Evolutionary conservation across 306 rosid species (phyloP).

Genomic region (Quillaja saponaria): DNA sequence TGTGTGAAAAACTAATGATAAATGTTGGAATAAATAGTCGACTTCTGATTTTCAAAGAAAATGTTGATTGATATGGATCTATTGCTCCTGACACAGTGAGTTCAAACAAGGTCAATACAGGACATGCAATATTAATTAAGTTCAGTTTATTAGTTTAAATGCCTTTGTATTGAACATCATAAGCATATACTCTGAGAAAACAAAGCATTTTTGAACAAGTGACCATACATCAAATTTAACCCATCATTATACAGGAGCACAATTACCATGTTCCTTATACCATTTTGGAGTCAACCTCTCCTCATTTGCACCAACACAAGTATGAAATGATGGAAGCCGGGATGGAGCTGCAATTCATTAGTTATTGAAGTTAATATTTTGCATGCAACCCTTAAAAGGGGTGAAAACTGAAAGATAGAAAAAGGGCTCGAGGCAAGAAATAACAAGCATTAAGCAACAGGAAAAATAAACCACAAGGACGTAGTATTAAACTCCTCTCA

Average conservation of each 20-base stretch:
- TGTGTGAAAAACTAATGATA: conserved; percentile 11
- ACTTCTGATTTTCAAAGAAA: neutral
- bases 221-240: neutral
- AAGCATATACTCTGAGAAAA: conserved; percentile 22
- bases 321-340: conserved; percentile 93
- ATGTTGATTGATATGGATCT: conserved; percentile 1
- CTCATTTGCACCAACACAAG: conserved; percentile 92
- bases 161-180: conserved; percentile 2
- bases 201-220: conserved; percentile 1
- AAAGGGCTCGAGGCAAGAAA: conserved; percentile 7
- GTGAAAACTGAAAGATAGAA: neutral
- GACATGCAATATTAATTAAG: conserved; percentile 5
- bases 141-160: conserved; percentile 9
- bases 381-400: conserved; percentile 4
- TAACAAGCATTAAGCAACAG: neutral
- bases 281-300: conserved; percentile 94
- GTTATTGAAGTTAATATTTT: conserved; percentile 28
- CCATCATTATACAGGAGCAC: conserved; percentile 28
- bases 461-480: neutral
- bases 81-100: conserved; percentile 22
- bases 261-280: conserved; percentile 92
- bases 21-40: neutral
- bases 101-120: conserved; percentile 9
- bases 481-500: neutral
- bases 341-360: conserved; percentile 62